Evolutionary conservation across 2,329 filamentous ascomycete genomes (phyloP), one percentile per base, ranked within the genome.

Genomic region (Xylariales sp.): DNA sequence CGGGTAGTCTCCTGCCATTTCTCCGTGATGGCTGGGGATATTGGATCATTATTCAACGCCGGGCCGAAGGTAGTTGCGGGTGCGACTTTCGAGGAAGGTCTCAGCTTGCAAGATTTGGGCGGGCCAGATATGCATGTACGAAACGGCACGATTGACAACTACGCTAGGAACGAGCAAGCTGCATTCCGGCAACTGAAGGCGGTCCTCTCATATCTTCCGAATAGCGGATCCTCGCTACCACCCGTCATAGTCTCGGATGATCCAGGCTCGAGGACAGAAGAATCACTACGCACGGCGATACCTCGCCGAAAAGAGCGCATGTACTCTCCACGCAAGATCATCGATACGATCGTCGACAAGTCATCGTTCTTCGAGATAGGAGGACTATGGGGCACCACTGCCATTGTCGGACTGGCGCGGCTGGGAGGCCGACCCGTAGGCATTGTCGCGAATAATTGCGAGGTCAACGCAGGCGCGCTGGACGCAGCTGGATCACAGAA

Each of bases 61-160:
- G 80, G 80, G 0, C 78, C 79, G 0, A 74, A 75, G 45, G 78
- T 83, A 1, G 80, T 83, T 14, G 74, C 76, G 36, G 65, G 71
- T 5, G 80, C 80, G 2, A 84, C 79, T 0, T 82, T 82, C 48
- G 79, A 83, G 53, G 80, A 83, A 60, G 78, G 71, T 0, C 57
- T 83, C 3, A 71, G 65, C 4, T 73, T 80, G 35, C 69, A 69
- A 10, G 76, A 82, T 47, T 63, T 83, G 0, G 79, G 80, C 3
- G 80, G 80, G 0, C 76, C 79, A 0, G 61, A 60, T 15, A 72
- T 83, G 57, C 79, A 84, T 52, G 81, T 77, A 50, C 76, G 74
- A 1, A 84, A 84, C 44, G 80, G 80, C 0, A 84, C 79, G 0
- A 81, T 83, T 36, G 80, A 84, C 46, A 84, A 83, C 40, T 62